Evolutionary conservation across 768 basidiomycete species (phyloP).

Genomic region (Podaxis mareebaensis): DNA sequence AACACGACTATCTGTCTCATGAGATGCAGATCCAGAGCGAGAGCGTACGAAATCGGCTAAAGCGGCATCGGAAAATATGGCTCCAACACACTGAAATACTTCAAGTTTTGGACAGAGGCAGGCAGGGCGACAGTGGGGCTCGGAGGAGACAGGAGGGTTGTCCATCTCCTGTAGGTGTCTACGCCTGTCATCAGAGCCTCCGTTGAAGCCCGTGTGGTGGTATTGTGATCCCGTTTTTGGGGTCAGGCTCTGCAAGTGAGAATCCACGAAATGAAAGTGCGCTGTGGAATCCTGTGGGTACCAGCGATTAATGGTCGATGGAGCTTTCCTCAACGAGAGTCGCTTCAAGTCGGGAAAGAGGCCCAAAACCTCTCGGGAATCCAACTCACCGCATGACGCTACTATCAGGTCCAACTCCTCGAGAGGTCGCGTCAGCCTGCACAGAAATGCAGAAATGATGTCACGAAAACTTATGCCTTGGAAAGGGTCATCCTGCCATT

Average conservation of each 20-base stretch:
- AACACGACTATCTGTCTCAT: no score
- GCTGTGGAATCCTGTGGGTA: not conserved
- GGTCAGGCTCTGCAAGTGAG: not conserved
- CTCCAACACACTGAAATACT: not conserved
- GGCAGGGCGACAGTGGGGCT: not conserved
- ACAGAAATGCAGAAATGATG: not conserved
- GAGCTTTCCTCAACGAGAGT: not conserved
- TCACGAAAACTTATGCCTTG: not conserved
- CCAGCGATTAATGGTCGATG: not conserved
- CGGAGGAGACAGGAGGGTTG: not conserved
- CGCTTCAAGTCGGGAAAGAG: not conserved
- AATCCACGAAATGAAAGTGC: not conserved
- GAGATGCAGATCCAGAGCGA: not conserved
- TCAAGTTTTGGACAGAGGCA: conserved; percentile 1
- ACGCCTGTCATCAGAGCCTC: not conserved
- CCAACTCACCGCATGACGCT: not conserved
- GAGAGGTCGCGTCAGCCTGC: not conserved
- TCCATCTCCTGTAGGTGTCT: not conserved
- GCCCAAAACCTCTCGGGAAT: not conserved
- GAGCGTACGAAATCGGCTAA: not conserved
- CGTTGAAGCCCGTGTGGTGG: not conserved
- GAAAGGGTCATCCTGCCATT: not conserved
- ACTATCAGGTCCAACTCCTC: conserved; percentile 1
- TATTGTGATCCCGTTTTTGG: not conserved
- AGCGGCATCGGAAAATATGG: not conserved